These are phyloP conservation scores for Clavispora asparagi DNA, from an alignment of 805 yeast species.

Conservation along the genomic window DNA sequence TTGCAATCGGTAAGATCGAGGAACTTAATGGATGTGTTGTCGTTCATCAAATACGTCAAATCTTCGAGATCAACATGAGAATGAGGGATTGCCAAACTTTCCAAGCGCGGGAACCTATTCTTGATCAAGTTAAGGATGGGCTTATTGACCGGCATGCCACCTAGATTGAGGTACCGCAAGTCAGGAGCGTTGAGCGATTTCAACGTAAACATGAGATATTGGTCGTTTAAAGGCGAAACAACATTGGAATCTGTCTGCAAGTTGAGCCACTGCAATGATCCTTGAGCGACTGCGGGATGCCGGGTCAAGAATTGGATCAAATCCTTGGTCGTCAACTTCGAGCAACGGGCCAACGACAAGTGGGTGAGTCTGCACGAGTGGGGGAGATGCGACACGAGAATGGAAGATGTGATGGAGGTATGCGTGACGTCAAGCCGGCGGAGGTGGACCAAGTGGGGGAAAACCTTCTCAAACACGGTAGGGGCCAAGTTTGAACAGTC, in stretches of 20 bases:
- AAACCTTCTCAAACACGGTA: slow-evolving; percentile 47
- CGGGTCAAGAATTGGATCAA: slow-evolving; percentile 61
- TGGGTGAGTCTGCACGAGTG: slow-evolving; percentile 61
- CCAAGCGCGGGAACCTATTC: slow-evolving; percentile 34
- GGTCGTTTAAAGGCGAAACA: slow-evolving; percentile 51
- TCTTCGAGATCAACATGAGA: slow-evolving; percentile 33
- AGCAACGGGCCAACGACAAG: slow-evolving; percentile 51
- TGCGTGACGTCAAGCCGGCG: slow-evolving; percentile 75
- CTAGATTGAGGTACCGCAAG: slow-evolving; percentile 51
- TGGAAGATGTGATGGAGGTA: slow-evolving; percentile 67
- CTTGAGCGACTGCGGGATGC: slow-evolving; percentile 57
- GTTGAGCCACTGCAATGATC: slow-evolving; percentile 59
- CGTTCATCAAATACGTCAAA: slow-evolving; percentile 28
- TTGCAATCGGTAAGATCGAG: slow-evolving; percentile 66
- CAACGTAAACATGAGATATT: slow-evolving; percentile 43
- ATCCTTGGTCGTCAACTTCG: slow-evolving; percentile 67
- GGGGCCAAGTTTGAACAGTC: slow-evolving; percentile 78
- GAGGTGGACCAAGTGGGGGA: slow-evolving; percentile 53
- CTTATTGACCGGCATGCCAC: slow-evolving; percentile 56
- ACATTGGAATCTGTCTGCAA: slow-evolving; percentile 60
- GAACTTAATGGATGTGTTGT: slow-evolving; percentile 38
- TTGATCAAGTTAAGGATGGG: slow-evolving; percentile 35
- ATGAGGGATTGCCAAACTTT: slow-evolving; percentile 41
- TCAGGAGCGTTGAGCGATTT: slow-evolving; percentile 40
- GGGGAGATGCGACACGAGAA: slow-evolving; percentile 49